Conservation (phyloP, 2,329 filamentous ascomycete genomes). For the Monilinia laxa region DNA sequence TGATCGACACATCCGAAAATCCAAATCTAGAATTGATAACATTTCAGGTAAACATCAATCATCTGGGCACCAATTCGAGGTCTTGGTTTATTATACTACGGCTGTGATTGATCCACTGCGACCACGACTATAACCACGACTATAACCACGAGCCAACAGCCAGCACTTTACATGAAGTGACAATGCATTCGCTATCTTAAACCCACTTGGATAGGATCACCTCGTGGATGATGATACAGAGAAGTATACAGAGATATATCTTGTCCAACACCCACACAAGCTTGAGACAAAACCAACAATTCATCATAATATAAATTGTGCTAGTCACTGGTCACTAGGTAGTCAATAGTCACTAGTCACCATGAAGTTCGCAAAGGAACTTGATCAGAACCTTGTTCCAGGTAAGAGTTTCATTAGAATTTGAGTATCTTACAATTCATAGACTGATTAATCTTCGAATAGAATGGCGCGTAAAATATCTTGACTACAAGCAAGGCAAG, state of each 20-base stretch:
- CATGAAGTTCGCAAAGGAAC: constrained; percentile 72
- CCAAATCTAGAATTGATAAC: constrained; percentile 4
- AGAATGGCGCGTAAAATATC: constrained; percentile 92
- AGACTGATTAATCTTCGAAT: constrained; percentile 21
- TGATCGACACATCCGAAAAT: neutral
- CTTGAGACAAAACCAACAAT: neutral
- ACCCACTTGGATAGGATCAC: neutral
- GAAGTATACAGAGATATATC: neutral
- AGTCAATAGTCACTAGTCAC: neutral
- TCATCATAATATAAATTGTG: neutral
- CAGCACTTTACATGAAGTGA: neutral
- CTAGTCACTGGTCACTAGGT: no score
- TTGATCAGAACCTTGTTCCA: constrained; percentile 84
- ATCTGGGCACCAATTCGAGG: neutral
- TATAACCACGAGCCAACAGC: no score
- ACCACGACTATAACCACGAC: no score
- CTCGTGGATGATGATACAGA: neutral
- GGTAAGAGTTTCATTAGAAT: constrained; percentile 46
- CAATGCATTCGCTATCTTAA: constrained; percentile 2
- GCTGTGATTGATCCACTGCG: neutral
- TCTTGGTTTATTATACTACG: neutral
- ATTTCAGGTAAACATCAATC: neutral
- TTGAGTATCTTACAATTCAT: neutral
- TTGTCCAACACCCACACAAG: neutral
- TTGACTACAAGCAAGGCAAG: constrained; percentile 94